These are phyloP conservation scores for Cruciata laevipes DNA, from an alignment of 257 asterid genomes.

Conservation along the genomic window DNA sequence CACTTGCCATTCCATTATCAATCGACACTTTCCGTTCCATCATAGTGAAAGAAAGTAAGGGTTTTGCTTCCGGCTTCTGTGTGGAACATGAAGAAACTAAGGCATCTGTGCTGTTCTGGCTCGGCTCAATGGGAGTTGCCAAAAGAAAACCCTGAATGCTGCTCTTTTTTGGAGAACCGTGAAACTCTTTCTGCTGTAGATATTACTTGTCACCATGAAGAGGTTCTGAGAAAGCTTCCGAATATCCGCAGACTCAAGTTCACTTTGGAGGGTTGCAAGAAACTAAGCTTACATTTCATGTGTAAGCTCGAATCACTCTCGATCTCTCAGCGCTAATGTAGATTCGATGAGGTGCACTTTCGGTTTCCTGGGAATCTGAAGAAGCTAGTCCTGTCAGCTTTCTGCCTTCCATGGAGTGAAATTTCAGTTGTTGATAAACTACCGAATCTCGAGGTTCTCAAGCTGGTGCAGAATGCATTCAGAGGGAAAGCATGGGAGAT, in stretches of 20 bases:
- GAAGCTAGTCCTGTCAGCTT: not conserved
- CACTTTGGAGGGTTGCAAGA: not conserved
- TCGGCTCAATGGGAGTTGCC: not conserved
- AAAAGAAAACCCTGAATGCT: not conserved
- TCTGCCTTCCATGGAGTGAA: conserved; percentile 2
- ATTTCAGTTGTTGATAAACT: not conserved
- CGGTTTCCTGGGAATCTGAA: not conserved
- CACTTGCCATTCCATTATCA: conserved; percentile 1
- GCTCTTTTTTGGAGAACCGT: not conserved
- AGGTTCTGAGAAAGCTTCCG: not conserved
- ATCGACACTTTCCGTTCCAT: not conserved
- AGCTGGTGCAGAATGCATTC: not conserved
- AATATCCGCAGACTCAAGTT: not conserved
- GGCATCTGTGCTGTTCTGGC: not conserved
- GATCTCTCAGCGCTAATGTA: not conserved
- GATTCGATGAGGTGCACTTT: not conserved
- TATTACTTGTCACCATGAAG: not conserved
- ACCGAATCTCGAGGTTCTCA: conserved; percentile 6
- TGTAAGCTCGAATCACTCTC: not conserved
- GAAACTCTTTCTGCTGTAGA: conserved; percentile 4
- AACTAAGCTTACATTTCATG: not conserved
- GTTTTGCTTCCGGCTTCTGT: not conserved
- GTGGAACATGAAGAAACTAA: conserved; percentile 3
- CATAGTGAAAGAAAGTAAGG: not conserved
- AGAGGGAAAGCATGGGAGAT: not conserved